These are phyloP conservation scores for Gastrolobium bilobum DNA, from an alignment of 306 rosid genomes.

Conservation along the genomic window DNA sequence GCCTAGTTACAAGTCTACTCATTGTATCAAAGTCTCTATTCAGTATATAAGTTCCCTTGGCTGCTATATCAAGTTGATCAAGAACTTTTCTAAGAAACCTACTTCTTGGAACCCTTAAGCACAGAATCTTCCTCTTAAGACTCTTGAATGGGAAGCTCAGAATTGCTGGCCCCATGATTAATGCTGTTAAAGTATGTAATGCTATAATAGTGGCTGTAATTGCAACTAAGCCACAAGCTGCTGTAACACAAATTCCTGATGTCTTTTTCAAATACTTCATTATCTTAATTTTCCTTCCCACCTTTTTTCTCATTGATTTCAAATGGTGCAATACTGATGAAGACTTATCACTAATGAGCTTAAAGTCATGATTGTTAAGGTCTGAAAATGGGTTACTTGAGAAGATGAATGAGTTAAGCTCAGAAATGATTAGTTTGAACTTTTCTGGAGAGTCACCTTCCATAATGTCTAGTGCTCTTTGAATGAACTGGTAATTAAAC, in stretches of 20 bases:
- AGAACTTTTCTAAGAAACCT: conserved; percentile 48
- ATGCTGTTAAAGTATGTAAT: conserved; percentile 48
- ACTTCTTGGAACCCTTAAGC: conserved; percentile 21
- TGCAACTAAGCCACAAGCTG: conserved; percentile 57
- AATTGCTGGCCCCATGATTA: conserved; percentile 55
- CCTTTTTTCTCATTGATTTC: conserved; percentile 59
- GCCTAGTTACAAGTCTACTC: conserved; percentile 60
- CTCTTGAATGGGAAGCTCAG: conserved; percentile 46
- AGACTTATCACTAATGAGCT: conserved; percentile 51
- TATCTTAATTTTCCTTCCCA: conserved; percentile 56
- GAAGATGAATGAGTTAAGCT: conserved; percentile 49
- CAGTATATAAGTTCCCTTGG: conserved; percentile 70
- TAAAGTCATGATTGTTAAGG: conserved; percentile 47
- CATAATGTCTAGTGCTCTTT: conserved; percentile 48
- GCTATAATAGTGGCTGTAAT: conserved; percentile 47
- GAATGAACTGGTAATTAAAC: conserved; percentile 51
- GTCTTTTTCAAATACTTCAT: conserved; percentile 50
- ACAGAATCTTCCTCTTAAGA: conserved; percentile 38
- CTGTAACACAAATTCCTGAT: conserved; percentile 45
- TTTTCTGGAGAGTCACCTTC: conserved; percentile 29
- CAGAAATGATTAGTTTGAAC: conserved; percentile 35
- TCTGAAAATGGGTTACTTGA: conserved; percentile 54
- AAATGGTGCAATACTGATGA: conserved; percentile 47
- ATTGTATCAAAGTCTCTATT: conserved; percentile 66
- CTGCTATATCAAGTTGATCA: conserved; percentile 64